Conservation (phyloP, 768 basidiomycete genomes). For the Saitozyma podzolica region DNA sequence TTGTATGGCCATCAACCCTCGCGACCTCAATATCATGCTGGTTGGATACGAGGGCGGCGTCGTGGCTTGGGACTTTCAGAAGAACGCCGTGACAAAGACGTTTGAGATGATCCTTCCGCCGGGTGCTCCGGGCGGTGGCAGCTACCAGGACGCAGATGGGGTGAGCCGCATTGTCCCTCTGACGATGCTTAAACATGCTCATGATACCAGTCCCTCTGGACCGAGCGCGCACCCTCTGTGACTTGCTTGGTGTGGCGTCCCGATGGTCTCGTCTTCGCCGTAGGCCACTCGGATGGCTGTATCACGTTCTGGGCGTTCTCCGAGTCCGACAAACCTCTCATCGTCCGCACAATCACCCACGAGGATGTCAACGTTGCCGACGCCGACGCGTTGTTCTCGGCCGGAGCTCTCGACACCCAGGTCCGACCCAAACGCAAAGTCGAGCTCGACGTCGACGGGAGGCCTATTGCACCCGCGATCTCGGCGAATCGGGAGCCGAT, state of each 20-base stretch:
- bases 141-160: slow-evolving; percentile 58
- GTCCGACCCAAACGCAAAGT: slow-evolving; percentile 14
- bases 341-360: slow-evolving; percentile 66
- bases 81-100: slow-evolving; percentile 55
- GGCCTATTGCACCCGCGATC: slow-evolving; percentile 17
- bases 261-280: slow-evolving; percentile 69
- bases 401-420: slow-evolving; percentile 49
- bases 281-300: slow-evolving; percentile 78
- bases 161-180: slow-evolving; percentile 53
- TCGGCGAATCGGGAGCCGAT: slow-evolving; percentile 66
- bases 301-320: slow-evolving; percentile 80
- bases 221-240: slow-evolving; percentile 67
- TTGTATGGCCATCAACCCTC: slow-evolving; percentile 68
- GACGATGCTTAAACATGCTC: neutral
- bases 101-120: slow-evolving; percentile 74
- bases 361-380: slow-evolving; percentile 56
- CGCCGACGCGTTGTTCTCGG: slow-evolving; percentile 54
- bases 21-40: slow-evolving; percentile 70
- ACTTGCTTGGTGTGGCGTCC: slow-evolving; percentile 74
- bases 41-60: slow-evolving; percentile 66
- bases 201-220: slow-evolving; percentile 63
- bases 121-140: slow-evolving; percentile 76
- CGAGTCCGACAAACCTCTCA: slow-evolving; percentile 72
- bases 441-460: slow-evolving; percentile 29
- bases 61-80: slow-evolving; percentile 54